These are phyloP conservation scores for Xylaria hypoxylon DNA, from an alignment of 2,329 filamentous ascomycete species.

Conservation along the genomic window DNA sequence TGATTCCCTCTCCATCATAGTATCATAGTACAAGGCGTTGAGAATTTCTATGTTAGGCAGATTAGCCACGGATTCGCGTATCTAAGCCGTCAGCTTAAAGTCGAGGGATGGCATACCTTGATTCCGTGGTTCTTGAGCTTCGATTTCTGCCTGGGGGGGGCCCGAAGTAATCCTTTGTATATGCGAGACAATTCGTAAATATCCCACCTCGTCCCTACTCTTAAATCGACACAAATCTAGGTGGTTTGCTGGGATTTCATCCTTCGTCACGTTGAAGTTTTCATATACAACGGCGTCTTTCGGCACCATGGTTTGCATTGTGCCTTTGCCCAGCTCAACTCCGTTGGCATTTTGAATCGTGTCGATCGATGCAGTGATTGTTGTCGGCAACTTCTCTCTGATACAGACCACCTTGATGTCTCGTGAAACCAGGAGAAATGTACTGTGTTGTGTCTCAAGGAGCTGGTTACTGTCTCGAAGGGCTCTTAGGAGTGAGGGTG, in stretches of 20 bases:
- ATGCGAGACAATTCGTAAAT: constrained; percentile 44
- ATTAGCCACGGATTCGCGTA: constrained; percentile 1
- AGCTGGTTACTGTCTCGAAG: constrained; percentile 45
- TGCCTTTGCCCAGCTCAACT: constrained; percentile 44
- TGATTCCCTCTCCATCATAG: constrained; percentile 49
- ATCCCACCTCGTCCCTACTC: constrained; percentile 45
- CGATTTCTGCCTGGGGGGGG: constrained; percentile 44
- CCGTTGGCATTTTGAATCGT: constrained; percentile 42
- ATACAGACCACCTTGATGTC: constrained; percentile 50
- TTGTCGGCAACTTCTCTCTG: constrained; percentile 47
- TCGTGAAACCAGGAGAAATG: constrained; percentile 48
- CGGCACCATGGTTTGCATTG: constrained; percentile 48
- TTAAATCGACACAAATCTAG: constrained; percentile 46
- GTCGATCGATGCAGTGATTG: constrained; percentile 41
- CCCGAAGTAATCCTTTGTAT: constrained; percentile 46
- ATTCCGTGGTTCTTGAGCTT: constrained; percentile 48
- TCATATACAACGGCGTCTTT: constrained; percentile 46
- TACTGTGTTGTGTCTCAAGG: constrained; percentile 48
- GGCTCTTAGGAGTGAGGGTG: constrained; percentile 42
- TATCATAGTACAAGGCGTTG: constrained; percentile 49
- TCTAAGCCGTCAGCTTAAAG: neutral
- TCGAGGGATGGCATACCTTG: constrained; percentile 43
- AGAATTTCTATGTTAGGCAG: constrained; percentile 45
- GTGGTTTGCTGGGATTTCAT: constrained; percentile 46
- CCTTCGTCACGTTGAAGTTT: constrained; percentile 47